phyloP scores from a whole-genome alignment of 2,329 filamentous ascomycete species.

The Stagonosporopsis cucurbitacearum region DNA sequence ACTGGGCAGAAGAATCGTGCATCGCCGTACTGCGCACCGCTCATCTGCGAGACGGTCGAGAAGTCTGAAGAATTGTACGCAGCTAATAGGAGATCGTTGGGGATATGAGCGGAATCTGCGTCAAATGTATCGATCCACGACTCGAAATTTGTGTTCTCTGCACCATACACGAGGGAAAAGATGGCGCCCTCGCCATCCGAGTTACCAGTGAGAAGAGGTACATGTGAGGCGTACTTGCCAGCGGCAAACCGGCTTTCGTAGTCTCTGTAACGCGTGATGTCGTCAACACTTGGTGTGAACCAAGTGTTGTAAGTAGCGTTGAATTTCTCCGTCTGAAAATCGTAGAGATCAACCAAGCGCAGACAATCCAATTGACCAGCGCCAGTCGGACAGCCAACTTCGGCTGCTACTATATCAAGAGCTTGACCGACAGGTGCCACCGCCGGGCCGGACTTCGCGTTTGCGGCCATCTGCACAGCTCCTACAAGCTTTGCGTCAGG shows the following conservation, averaged over 20 bases:
- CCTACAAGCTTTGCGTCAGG: slow-evolving; percentile 29
- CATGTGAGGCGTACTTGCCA: slow-evolving; percentile 36
- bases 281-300: slow-evolving; percentile 32
- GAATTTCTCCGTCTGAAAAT: slow-evolving; percentile 33
- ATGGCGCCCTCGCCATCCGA: slow-evolving; percentile 36
- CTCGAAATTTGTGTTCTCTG: slow-evolving; percentile 45
- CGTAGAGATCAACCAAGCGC: slow-evolving; percentile 31
- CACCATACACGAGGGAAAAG: slow-evolving; percentile 34
- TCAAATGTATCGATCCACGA: slow-evolving; percentile 55
- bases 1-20: slow-evolving; percentile 55
- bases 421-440: slow-evolving; percentile 28
- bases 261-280: slow-evolving; percentile 32
- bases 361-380: slow-evolving; percentile 29
- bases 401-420: slow-evolving; percentile 33
- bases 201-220: slow-evolving; percentile 37
- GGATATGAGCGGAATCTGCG: slow-evolving; percentile 50
- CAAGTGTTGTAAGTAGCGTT: slow-evolving; percentile 35
- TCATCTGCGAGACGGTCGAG: slow-evolving; percentile 49
- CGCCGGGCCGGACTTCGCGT: slow-evolving; percentile 34
- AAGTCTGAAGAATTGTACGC: slow-evolving; percentile 50
- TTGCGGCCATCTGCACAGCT: slow-evolving; percentile 35
- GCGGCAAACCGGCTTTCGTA: slow-evolving; percentile 31
- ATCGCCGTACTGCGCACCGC: slow-evolving; percentile 54
- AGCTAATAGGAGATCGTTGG: slow-evolving; percentile 40
- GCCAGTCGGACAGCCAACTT: slow-evolving; percentile 31